Evolutionary conservation across 345 rosid genomes (phyloP), one percentile per base, ranked within the genome.

Genomic region (Nephelium lappaceum): DNA sequence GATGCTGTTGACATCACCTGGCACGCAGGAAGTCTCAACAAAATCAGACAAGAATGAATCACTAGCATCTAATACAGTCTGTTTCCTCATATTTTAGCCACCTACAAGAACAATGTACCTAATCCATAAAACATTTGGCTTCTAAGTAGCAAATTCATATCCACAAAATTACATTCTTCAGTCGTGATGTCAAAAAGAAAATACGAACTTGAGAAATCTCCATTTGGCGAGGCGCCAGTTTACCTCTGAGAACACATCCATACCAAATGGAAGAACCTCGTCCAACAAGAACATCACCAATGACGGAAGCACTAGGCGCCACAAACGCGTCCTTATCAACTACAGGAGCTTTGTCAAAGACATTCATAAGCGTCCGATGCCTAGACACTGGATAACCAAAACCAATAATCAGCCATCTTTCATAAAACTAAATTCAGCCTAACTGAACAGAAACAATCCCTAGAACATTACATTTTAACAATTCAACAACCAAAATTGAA

Each of bases 221-320:
- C 36, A 31, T 2, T 31, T 31, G n/a, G n/a, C n/a, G n/a, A n/a
- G n/a, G n/a, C n/a, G 36, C 36, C 36, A 31, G 71, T 74, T 74
- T 85, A 93, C 97, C 98, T 91, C 98, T 90, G 78, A 95, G 79
- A 71, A 95, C 98, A 82, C 95, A 92, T n/a, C 98, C 98, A 86
- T 95, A 95, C 98, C 98, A 93, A 73, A 95, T 86, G 78, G 98
- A 95, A 58, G 98, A 93, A 77, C 89, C 92, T 53, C 88, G 83
- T 57, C 97, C 96, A 15, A 93, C 86, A 70, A 79, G 91, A 73
- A 93, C 93, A 82, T 92, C 89, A 64, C 98, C 98, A 73, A 84
- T 82, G 78, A 93, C 60, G 36, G 97, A 95, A 15, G 98, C 97
- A 69, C 94, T 89, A 5, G 98, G 98, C 45, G 98, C 98, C 68